Evolutionary conservation across 495 filamentous ascomycete genomes (phyloP).

Genomic region (Beverwykella pulmonaria): DNA sequence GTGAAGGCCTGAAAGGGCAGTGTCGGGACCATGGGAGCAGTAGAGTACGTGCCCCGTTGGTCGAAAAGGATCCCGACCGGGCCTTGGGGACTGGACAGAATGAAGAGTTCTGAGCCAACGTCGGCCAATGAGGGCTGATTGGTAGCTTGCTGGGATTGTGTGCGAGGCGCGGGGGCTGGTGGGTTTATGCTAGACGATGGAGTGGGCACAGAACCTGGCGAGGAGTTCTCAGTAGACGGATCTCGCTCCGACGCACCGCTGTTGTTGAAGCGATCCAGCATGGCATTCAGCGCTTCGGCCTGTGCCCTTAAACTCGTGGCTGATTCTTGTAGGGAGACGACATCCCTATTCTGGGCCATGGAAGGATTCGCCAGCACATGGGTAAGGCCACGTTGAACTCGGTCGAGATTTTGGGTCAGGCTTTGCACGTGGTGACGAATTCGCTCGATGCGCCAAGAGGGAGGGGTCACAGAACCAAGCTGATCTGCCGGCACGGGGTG

Average conservation of each 20-base stretch:
- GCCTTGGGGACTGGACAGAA: constrained; percentile 35
- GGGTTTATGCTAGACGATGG: neutral
- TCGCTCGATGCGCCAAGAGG: constrained; percentile 19
- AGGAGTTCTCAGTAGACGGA: neutral
- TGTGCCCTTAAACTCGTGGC: constrained; percentile 15
- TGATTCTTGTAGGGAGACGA: constrained; percentile 21
- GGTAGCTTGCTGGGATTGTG: neutral
- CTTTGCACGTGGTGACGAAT: constrained; percentile 21
- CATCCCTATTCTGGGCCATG: constrained; percentile 22
- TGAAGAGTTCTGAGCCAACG: constrained; percentile 29
- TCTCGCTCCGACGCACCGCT: neutral
- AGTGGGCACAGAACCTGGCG: neutral
- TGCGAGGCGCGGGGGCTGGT: neutral
- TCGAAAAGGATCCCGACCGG: constrained; percentile 37
- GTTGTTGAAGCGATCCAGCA: constrained; percentile 13
- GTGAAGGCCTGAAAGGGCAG: constrained; percentile 33
- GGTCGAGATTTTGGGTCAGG: constrained; percentile 17
- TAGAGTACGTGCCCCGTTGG: constrained; percentile 34
- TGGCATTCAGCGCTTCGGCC: constrained; percentile 14
- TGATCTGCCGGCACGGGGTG: neutral
- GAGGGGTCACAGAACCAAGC: constrained; percentile 7
- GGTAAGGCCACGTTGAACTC: constrained; percentile 22
- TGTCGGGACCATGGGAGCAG: constrained; percentile 28
- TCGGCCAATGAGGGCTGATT: neutral
- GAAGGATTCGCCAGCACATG: constrained; percentile 24